Evolutionary conservation across 805 yeast genomes (phyloP).

Genomic region (Myxozyma nipponensis): DNA sequence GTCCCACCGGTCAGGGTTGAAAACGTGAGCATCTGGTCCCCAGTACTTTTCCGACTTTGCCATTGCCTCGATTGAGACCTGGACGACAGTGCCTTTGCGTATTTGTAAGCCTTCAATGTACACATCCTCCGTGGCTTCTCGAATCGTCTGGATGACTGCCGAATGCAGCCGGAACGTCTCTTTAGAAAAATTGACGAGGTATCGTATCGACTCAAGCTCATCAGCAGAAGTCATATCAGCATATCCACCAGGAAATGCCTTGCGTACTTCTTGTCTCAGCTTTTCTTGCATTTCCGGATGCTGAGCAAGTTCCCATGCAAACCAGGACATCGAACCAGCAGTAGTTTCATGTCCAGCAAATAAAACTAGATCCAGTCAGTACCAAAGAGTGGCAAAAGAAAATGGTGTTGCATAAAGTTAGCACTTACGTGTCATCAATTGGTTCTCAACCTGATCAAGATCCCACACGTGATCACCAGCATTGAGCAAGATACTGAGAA

Average conservation of each 20-base stretch:
- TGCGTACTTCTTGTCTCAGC: conserved; percentile 15
- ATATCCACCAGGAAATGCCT: conserved; percentile 16
- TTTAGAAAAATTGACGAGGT: conserved; percentile 12
- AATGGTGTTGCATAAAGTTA: background rate
- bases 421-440: conserved; percentile 18
- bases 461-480: conserved; percentile 13
- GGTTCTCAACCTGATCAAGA: conserved; percentile 20
- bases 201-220: conserved; percentile 9
- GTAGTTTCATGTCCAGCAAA: conserved; percentile 26
- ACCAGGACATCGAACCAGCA: conserved; percentile 11
- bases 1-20: conserved; percentile 24
- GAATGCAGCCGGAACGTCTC: conserved; percentile 13
- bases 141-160: conserved; percentile 17
- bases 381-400: background rate
- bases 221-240: conserved; percentile 8
- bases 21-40: conserved; percentile 25
- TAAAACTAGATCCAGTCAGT: conserved; percentile 1
- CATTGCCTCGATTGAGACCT: conserved; percentile 9
- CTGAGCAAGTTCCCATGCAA: conserved; percentile 3
- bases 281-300: conserved; percentile 16
- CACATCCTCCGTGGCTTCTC: conserved; percentile 16
- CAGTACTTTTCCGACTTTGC: conserved; percentile 10
- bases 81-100: conserved; percentile 13
- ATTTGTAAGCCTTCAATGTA: conserved; percentile 5
- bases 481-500: conserved; percentile 11